A percentile compares a stretch with the other conserved stretches of the same genome.
These are phyloP conservation scores for Trichoderma sp. DNA, from an alignment of 2,329 filamentous ascomycete species.

Conservation along the genomic window DNA sequence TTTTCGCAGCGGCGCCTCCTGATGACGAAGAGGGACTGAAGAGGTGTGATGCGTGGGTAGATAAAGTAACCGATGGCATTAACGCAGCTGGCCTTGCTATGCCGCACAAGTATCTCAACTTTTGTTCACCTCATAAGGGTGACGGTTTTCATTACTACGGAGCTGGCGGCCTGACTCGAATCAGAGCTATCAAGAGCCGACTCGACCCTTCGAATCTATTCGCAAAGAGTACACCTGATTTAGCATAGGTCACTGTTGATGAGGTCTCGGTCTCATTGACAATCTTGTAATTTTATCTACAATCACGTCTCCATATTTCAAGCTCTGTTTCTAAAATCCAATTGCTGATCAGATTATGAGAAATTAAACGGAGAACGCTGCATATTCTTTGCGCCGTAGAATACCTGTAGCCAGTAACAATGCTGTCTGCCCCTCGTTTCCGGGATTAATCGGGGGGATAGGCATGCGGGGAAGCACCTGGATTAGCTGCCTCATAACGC, in stretches of 20 bases:
- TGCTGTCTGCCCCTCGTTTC: background rate
- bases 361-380: background rate
- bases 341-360: background rate
- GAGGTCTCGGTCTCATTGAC: background rate
- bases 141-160: constrained; percentile 10
- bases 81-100: background rate
- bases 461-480: constrained; percentile 8
- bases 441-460: constrained; percentile 18
- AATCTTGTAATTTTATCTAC: background rate
- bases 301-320: background rate
- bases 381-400: background rate
- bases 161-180: background rate
- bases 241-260: background rate
- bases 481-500: background rate
- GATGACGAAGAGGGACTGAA: constrained; percentile 7
- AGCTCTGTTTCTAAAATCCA: background rate
- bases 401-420: background rate
- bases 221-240: constrained; percentile 12
- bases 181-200: background rate
- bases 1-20: background rate
- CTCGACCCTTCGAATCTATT: constrained; percentile 8
- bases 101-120: constrained; percentile 8
- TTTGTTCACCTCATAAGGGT: background rate
- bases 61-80: background rate
- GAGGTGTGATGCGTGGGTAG: background rate